Conservation (phyloP, 2,329 filamentous ascomycete genomes). For the Coniochaeta pulveracea region DNA sequence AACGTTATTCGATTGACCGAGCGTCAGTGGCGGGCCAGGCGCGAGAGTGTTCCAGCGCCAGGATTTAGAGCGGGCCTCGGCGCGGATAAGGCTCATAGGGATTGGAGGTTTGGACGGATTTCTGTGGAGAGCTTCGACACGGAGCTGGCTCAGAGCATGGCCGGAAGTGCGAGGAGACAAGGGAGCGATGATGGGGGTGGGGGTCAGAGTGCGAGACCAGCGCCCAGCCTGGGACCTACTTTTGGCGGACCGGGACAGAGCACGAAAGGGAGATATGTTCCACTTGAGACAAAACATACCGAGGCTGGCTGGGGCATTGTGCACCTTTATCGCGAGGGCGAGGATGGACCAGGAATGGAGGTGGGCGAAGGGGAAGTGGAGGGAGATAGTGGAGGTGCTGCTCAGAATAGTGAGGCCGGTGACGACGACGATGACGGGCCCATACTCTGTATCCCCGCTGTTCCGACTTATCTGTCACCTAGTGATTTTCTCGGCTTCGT, state of each 20-base stretch:
- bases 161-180: no score
- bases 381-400: conserved; percentile 12
- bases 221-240: conserved; percentile 35
- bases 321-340: conserved; percentile 77
- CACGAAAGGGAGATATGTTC: conserved; percentile 72
- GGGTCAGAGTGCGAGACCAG: conserved; percentile 14
- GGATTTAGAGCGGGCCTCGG: conserved; percentile 30
- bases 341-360: conserved; percentile 20
- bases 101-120: conserved; percentile 77
- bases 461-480: conserved; percentile 86
- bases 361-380: conserved; percentile 13
- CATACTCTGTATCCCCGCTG: conserved; percentile 84
- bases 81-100: conserved; percentile 39
- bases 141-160: conserved; percentile 9
- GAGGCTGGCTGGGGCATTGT: conserved; percentile 88
- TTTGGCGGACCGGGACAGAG: conserved; percentile 54
- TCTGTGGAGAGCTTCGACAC: conserved; percentile 75
- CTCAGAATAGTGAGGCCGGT: conserved; percentile 4
- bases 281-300: conserved; percentile 59
- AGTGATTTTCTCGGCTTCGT: conserved; percentile 87
- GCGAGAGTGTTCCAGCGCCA: conserved; percentile 29
- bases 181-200: conserved; percentile 9
- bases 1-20: conserved; percentile 27
- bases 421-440: conserved; percentile 58
- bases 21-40: conserved; percentile 26